These are phyloP conservation scores for Aspergillus calidoustus DNA, from an alignment of 2,329 filamentous ascomycete genomes.

Conservation along the genomic window DNA sequence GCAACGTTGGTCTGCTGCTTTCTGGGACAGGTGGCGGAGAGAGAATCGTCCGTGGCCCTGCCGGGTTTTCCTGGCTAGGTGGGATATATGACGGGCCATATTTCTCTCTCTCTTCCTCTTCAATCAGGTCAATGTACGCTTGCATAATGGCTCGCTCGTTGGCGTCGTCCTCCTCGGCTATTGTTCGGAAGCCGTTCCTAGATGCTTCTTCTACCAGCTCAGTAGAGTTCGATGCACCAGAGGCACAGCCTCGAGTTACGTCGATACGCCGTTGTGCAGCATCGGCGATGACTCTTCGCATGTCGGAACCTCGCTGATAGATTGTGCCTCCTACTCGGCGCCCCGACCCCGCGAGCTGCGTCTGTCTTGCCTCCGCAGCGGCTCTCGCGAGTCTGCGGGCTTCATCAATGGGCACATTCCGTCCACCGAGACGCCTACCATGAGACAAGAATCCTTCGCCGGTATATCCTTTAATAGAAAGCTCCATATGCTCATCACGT, in stretches of 20 bases:
- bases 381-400: slow-evolving; percentile 73
- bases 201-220: slow-evolving; percentile 70
- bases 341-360: slow-evolving; percentile 65
- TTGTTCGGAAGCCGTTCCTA: slow-evolving; percentile 76
- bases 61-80: slow-evolving; percentile 58
- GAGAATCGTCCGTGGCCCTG: slow-evolving; percentile 48
- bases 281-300: slow-evolving; percentile 72
- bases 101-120: slow-evolving; percentile 72
- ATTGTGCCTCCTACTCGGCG: slow-evolving; percentile 71
- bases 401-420: slow-evolving; percentile 69
- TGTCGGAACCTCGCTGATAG: slow-evolving; percentile 64
- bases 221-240: slow-evolving; percentile 67
- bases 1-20: slow-evolving; percentile 29
- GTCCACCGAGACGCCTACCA: slow-evolving; percentile 74
- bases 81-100: slow-evolving; percentile 62
- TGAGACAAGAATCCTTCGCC: slow-evolving; percentile 84
- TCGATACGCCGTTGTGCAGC: slow-evolving; percentile 72
- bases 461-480: slow-evolving; percentile 81
- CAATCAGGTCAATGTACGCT: slow-evolving; percentile 82
- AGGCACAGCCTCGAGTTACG: slow-evolving; percentile 75
- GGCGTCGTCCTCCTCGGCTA: slow-evolving; percentile 85
- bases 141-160: slow-evolving; percentile 86
- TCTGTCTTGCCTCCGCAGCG: slow-evolving; percentile 72
- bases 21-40: slow-evolving; percentile 44
- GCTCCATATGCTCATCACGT: slow-evolving; percentile 78